These are phyloP conservation scores for Themeda triandra DNA, from an alignment of 176 grass and related monocot species.

Conservation along the genomic window DNA sequence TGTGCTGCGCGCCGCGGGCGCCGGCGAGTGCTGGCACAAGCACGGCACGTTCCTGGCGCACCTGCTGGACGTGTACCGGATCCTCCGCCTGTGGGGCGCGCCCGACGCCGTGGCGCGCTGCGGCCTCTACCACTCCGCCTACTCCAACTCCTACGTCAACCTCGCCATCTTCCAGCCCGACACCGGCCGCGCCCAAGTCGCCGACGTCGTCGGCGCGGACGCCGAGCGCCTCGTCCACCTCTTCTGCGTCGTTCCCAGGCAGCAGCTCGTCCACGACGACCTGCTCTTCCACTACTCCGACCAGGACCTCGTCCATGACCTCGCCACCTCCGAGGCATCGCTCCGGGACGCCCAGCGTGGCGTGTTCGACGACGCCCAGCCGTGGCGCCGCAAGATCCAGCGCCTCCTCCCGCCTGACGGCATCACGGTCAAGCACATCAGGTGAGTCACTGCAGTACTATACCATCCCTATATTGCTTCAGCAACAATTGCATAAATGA, in stretches of 20 bases:
- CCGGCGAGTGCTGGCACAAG: slow-evolving; percentile 97
- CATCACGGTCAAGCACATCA: slow-evolving; percentile 64
- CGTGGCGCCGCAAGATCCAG: slow-evolving; percentile 65
- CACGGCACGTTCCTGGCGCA: slow-evolving; percentile 93
- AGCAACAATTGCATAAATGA: not conserved
- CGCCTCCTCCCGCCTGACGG: slow-evolving; percentile 52
- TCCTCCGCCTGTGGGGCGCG: slow-evolving; percentile 59
- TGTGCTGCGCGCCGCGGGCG: slow-evolving; percentile 56
- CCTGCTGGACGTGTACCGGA: slow-evolving; percentile 63
- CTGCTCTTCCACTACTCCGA: slow-evolving; percentile 54
- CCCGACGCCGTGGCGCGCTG: slow-evolving; percentile 62
- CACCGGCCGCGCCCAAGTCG: slow-evolving; percentile 41
- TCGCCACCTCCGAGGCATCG: slow-evolving; percentile 37
- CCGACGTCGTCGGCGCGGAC: slow-evolving; percentile 29
- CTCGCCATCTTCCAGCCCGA: slow-evolving; percentile 83
- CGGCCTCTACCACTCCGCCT: slow-evolving; percentile 87
- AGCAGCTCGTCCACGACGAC: slow-evolving; percentile 58
- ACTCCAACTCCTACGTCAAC: slow-evolving; percentile 97
- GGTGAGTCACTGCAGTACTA: not conserved
- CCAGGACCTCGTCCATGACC: slow-evolving; percentile 42
- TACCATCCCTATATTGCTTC: not conserved
- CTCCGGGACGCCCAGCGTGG: slow-evolving; percentile 39
- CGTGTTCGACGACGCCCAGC: slow-evolving; percentile 30
- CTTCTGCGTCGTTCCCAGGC: slow-evolving; percentile 84
- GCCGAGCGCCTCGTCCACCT: slow-evolving; percentile 88